Evolutionary conservation across 805 yeast species (phyloP), one percentile per base, ranked within the genome.

Genomic region (Kluyveromyces nonfermentans): DNA sequence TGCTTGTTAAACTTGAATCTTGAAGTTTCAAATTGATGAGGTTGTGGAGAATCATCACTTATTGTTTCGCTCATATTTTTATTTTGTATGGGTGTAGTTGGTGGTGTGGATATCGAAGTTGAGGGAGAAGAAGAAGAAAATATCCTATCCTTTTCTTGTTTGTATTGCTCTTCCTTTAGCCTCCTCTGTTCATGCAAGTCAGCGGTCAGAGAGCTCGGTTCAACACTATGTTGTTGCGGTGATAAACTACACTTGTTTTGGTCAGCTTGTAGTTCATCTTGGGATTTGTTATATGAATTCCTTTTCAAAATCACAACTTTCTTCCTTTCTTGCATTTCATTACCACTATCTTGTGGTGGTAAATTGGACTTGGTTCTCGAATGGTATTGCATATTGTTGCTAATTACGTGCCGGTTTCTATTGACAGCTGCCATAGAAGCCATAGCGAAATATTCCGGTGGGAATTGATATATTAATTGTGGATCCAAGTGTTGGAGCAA

Each of bases 141-240:
- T 42, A 68, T 65, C 45, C 69, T 53, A 44, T 71, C 64, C 46
- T 73, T 62, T 2, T 64, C 63, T 40, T 58, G 57, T 47, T 63
- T 66, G 50, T 75, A 75, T 31, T 63, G 52, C 34, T 65, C 69
- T 50, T 72, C 77, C 46, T 69, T 69, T 3, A 69, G 58, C 7
- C 69, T 62, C 30, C 69, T 54, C 35, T 64, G 68, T 5, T 53
- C 50, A 42, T 65, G 71, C 7, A 67, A 50, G 12, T 51, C 50
- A 18, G 35, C 6, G n/a, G 17, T 16, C 3, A 16, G n/a, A 33
- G n/a, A 3, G 9, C 19, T 2, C 9, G 28, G 6, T 15, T 37
- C 33, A 16, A 10, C 14, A 8, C 8, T 30, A 5, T 10, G 15
- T 28, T 16, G 16, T 5, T 25, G 20, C 8, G 34, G 18, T 18